Evolutionary conservation across 2,329 filamentous ascomycete genomes (phyloP), one percentile per base, ranked within the genome.

Genomic region (Colletotrichum caudatum): DNA sequence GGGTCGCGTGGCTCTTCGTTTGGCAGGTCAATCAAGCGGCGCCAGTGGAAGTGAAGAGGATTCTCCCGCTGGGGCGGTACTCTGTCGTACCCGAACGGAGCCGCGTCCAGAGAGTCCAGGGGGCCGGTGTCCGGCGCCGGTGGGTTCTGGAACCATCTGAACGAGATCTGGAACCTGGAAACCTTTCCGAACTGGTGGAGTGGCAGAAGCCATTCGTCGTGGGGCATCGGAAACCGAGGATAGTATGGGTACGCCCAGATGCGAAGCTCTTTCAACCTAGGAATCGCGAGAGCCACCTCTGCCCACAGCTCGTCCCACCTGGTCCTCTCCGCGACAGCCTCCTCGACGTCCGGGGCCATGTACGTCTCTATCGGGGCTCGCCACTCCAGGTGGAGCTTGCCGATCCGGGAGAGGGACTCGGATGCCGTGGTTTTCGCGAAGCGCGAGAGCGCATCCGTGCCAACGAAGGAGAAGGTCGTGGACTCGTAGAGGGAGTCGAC

Each of bases 401-500:
- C 50, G 46, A 71, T 56, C 16, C 65, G 69, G 20, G 16, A 1
- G 12, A 71, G 53, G 18, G 46, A 71, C 8, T 56, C 41, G 0
- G 44, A 1, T 3, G 39, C 9, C 8, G 64, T 69, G 7, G 69
- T 71, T 3, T 23, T 18, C 16, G 64, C 12, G 20, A 71, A 71
- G 16, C 69, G 53, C 5, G 65, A 53, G 2, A 71, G 46, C 1
- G 69, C 44, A 18, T 59, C 59, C 1, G 59, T 59, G 6, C 60
- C 66, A 48, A 71, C 44, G 41, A 73, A 18, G 77, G 81, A 63
- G 41, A 73, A 73, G 4, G 68, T 39, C 11, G 48, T 66, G 23
- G 50, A 26, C 33, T 64, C 59, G 29, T 71, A 73, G 20, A 73
- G 64, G 53, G 67, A 66, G 20, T 67, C 63, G 37, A 66, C 20